Evolutionary conservation across 306 rosid species (phyloP), one percentile per base, ranked within the genome.

Genomic region (Lathyrus aphaca): DNA sequence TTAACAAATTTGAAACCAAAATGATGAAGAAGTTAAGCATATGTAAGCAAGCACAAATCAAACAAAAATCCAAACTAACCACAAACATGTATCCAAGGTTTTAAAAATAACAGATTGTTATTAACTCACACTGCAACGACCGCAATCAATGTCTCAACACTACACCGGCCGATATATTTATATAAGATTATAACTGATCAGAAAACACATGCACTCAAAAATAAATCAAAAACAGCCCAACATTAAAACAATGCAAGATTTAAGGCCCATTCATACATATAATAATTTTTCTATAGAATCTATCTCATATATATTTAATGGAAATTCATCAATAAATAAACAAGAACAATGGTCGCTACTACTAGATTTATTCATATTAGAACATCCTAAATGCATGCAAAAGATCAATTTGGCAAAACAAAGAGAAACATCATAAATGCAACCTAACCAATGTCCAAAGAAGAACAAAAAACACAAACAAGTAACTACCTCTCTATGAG

Each of bases 401-500:
- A 67, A 35, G 56, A 73, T 79, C 72, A 68, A 11, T 44, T 45
- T 21, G 30, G 49, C 5, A 27, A 0, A 35, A 59, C 43, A 74
- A 80, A 74, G 3, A 15, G 10, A 45, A 62, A 53, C 30, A 46
- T 39, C 5, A 56, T 45, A 12, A 53, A 55, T 45, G 72, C 76
- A 79, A 11, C 21, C 8, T 25, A 21, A 18, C 64, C 54, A 43
- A 5, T 9, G 68, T 56, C 16, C 10, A 46, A 10, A 60, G 27
- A n/a, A 56, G 19, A 54, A 54, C 38, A 56, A 50, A 6, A 46
- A 15, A 19, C 58, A 46, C 18, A 42, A 35, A 17, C 4, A 35
- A 53, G n/a, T 80, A 85, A 18, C 0, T 77, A 87, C 96, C 96
- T 89, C 89, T 71, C 86, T 78, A 55, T 81, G 95, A 66, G 39